phyloP scores from a whole-genome alignment of 768 basidiomycete species.

The Rhodotorula taiwanensis region DNA sequence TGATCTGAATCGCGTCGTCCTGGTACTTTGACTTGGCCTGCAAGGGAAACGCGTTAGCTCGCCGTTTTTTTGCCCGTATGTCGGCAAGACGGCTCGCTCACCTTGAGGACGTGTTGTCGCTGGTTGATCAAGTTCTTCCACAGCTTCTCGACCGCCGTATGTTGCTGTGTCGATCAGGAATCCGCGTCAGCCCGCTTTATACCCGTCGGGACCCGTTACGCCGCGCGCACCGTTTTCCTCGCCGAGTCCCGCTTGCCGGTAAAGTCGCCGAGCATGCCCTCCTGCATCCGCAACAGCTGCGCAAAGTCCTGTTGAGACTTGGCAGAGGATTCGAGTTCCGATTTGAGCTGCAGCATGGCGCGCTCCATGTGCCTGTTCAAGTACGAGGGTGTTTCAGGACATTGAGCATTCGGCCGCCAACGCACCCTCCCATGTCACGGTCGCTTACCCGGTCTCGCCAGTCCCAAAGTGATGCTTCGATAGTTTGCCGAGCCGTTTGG shows the following conservation, averaged over 20 bases:
- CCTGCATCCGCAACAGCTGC: slow-evolving; percentile 66
- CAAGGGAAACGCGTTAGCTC: background rate
- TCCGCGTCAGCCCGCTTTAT: background rate
- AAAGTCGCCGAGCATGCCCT: slow-evolving; percentile 59
- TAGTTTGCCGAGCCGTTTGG: slow-evolving; percentile 71
- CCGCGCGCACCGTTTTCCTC: slow-evolving; percentile 54
- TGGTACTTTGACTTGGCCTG: slow-evolving; percentile 84
- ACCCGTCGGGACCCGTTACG: background rate
- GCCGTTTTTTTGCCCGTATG: no score
- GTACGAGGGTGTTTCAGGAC: slow-evolving; percentile 35
- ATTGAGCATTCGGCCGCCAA: no score
- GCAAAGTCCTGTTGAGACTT: slow-evolving; percentile 66
- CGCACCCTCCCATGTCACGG: no score
- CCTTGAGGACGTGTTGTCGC: slow-evolving; percentile 71
- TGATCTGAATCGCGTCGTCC: slow-evolving; percentile 82
- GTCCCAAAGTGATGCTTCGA: slow-evolving; percentile 68
- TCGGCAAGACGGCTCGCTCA: no score
- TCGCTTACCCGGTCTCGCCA: slow-evolving; percentile 84
- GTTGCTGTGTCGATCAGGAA: slow-evolving; percentile 44
- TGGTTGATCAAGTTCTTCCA: slow-evolving; percentile 84
- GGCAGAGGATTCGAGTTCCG: slow-evolving; percentile 78
- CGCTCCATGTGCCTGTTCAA: slow-evolving; percentile 40
- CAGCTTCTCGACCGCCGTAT: slow-evolving; percentile 74
- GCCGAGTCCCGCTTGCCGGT: slow-evolving; percentile 60
- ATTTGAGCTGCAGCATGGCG: slow-evolving; percentile 68